Conservation (phyloP, 805 yeast genomes). For the Candida taoyuanica region DNA sequence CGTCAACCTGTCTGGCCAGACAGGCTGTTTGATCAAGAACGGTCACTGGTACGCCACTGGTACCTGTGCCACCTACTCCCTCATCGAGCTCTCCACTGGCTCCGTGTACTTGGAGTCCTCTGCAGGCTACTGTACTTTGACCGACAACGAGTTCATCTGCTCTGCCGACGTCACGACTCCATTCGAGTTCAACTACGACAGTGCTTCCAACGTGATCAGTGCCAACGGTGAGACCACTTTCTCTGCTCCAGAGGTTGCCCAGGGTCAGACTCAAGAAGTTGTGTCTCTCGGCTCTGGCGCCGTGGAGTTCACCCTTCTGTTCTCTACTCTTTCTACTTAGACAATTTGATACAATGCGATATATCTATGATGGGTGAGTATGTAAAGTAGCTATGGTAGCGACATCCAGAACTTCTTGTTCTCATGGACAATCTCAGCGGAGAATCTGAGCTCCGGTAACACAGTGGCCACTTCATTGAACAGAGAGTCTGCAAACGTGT, state of each 20-base stretch:
- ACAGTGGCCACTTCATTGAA: constrained; percentile 59
- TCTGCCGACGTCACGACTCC: constrained; percentile 52
- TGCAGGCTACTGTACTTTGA: constrained; percentile 68
- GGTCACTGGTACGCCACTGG: constrained; percentile 84
- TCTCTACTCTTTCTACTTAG: neutral
- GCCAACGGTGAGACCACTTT: constrained; percentile 16
- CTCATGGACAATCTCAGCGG: constrained; percentile 11
- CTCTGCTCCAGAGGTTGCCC: constrained; percentile 12
- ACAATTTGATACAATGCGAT: neutral
- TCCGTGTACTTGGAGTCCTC: constrained; percentile 55
- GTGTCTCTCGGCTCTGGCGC: constrained; percentile 8
- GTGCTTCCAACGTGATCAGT: constrained; percentile 4
- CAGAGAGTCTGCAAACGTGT: constrained; percentile 73
- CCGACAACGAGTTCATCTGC: constrained; percentile 18
- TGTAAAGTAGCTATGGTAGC: neutral
- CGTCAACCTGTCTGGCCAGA: constrained; percentile 44
- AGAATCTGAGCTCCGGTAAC: constrained; percentile 57
- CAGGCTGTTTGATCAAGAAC: constrained; percentile 77
- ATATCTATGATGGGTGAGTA: neutral
- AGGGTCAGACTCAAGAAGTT: constrained; percentile 7
- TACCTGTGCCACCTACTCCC: constrained; percentile 74
- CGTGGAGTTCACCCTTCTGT: constrained; percentile 5
- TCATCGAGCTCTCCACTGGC: constrained; percentile 41
- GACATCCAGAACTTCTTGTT: constrained; percentile 13
- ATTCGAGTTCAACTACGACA: constrained; percentile 31